Conservation (phyloP, 2,329 filamentous ascomycete genomes). For the Apiospora marii region DNA sequence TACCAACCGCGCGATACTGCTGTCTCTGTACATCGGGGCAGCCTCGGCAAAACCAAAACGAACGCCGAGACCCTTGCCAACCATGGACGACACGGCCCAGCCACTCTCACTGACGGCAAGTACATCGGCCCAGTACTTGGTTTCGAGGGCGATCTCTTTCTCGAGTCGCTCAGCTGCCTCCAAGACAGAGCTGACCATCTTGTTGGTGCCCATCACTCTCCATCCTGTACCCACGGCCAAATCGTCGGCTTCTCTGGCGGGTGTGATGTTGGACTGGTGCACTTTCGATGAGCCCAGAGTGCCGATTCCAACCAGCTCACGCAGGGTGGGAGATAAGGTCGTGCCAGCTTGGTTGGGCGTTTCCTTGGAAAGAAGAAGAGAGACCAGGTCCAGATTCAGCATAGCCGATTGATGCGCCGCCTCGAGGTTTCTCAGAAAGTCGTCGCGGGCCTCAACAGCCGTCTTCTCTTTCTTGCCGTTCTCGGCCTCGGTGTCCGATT, state of each 20-base stretch:
- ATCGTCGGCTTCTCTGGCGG: conserved; percentile 63
- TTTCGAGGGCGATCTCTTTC: conserved; percentile 80
- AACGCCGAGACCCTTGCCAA: conserved; percentile 79
- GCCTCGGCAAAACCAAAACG: conserved; percentile 88
- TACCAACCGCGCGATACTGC: conserved; percentile 82
- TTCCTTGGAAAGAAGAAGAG: conserved; percentile 83
- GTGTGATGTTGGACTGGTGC: conserved; percentile 65
- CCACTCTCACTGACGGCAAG: conserved; percentile 81
- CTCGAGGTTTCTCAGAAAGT: conserved; percentile 67
- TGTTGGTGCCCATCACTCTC: conserved; percentile 79
- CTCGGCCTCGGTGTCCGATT: conserved; percentile 54
- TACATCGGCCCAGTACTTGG: conserved; percentile 88
- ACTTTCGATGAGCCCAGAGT: conserved; percentile 75
- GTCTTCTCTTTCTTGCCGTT: conserved; percentile 49
- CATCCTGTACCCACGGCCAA: conserved; percentile 71
- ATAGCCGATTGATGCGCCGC: conserved; percentile 66
- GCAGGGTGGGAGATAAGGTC: conserved; percentile 75
- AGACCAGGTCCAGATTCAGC: conserved; percentile 82
- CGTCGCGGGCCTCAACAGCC: conserved; percentile 57
- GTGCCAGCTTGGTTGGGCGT: conserved; percentile 72
- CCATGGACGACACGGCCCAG: conserved; percentile 84
- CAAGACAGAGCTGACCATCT: conserved; percentile 76
- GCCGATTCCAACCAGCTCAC: conserved; percentile 75
- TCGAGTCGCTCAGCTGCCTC: conserved; percentile 76
- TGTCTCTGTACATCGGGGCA: conserved; percentile 66